Evolutionary conservation across 148 eudicot species (phyloP).

Genomic region (Beta vulgaris): DNA sequence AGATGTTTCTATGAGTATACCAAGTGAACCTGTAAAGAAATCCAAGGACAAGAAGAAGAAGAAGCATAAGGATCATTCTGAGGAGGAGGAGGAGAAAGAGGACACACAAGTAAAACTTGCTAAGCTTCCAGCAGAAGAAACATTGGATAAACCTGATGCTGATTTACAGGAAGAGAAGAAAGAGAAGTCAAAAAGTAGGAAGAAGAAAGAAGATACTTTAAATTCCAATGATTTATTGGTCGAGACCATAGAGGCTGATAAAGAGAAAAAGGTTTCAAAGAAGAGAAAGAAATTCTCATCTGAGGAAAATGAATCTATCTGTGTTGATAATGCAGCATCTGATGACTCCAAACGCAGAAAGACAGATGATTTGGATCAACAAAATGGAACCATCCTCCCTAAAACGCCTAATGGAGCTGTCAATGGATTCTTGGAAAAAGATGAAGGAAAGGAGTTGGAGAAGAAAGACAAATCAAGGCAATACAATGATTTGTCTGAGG

Average conservation of each 20-base stretch:
- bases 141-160: slow-evolving; percentile 19
- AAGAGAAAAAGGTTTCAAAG: slow-evolving; percentile 53
- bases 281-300: slow-evolving; percentile 58
- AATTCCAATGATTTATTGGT: slow-evolving; percentile 1
- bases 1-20: slow-evolving; percentile 13
- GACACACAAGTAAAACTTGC: slow-evolving; percentile 20
- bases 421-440: slow-evolving; percentile 32
- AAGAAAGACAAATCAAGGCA: slow-evolving; percentile 37
- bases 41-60: slow-evolving; percentile 62
- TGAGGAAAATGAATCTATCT: slow-evolving; percentile 35
- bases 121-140: slow-evolving; percentile 16
- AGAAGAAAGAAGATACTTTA: slow-evolving; percentile 26
- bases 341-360: slow-evolving; percentile 59
- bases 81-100: slow-evolving; percentile 25
- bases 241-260: slow-evolving; percentile 12
- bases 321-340: slow-evolving; percentile 24
- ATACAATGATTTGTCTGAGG: slow-evolving; percentile 62
- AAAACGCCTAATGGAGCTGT: slow-evolving; percentile 31
- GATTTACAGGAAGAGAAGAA: slow-evolving; percentile 20
- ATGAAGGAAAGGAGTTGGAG: slow-evolving; percentile 34
- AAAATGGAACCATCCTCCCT: slow-evolving; percentile 23
- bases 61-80: slow-evolving; percentile 31
- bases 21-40: slow-evolving; percentile 35
- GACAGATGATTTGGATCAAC: slow-evolving; percentile 36
- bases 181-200: slow-evolving; percentile 29